phyloP scores from a whole-genome alignment of 805 yeast genomes.

The Helenozyma baotianmanensis region DNA sequence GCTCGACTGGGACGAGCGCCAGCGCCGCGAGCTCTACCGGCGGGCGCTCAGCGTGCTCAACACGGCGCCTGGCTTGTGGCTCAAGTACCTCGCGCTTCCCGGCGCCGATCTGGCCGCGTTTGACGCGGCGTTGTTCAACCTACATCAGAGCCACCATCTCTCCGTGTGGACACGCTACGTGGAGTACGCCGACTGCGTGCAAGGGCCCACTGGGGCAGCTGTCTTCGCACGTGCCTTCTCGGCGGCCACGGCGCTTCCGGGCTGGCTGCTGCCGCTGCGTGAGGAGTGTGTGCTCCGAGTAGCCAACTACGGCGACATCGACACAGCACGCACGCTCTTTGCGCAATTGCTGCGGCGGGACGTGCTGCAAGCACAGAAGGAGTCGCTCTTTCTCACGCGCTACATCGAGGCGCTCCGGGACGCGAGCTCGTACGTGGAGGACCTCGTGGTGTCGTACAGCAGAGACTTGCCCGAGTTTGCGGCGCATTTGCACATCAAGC shows the following conservation, averaged over 20 bases:
- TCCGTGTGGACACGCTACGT: conserved; percentile 46
- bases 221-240: conserved; percentile 29
- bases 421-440: conserved; percentile 5
- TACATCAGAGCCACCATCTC: conserved; percentile 50
- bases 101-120: conserved; percentile 22
- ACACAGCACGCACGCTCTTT: conserved; percentile 27
- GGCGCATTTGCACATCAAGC: conserved; percentile 42
- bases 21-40: conserved; percentile 2
- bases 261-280: not conserved
- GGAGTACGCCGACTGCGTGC: conserved; percentile 44
- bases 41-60: conserved; percentile 7
- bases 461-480: conserved; percentile 54
- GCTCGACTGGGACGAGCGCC: conserved; percentile 10
- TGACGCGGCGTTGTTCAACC: conserved; percentile 43
- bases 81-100: conserved; percentile 6
- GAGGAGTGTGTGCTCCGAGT: conserved; percentile 21
- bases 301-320: conserved; percentile 23
- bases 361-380: not conserved
- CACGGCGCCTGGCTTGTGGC: conserved; percentile 11
- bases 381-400: conserved; percentile 2
- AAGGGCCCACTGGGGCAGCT: conserved; percentile 34
- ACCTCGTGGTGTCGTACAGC: conserved; percentile 9
- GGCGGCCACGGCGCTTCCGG: not conserved
- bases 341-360: not conserved
- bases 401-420: conserved; percentile 5